Evolutionary conservation across 1,284 basidiomycete genomes (phyloP).

Genomic region (Rhodotorula sp.): DNA sequence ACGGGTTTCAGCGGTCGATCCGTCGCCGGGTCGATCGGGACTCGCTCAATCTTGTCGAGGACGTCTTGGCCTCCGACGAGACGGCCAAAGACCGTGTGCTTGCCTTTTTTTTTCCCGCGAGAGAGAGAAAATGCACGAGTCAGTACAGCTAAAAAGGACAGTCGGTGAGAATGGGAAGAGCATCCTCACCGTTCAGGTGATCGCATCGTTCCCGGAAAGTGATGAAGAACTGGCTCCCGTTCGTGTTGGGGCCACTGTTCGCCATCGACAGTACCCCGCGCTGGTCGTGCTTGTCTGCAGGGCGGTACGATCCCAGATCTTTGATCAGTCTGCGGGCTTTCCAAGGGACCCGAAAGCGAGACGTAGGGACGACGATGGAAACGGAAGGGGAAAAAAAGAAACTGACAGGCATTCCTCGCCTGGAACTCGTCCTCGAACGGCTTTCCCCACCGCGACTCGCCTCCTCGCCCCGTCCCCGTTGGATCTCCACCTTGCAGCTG

Average conservation of each 20-base stretch:
- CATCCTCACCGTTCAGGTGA: slow-evolving; percentile 30
- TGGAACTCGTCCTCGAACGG: slow-evolving; percentile 92
- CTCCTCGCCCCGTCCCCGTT: slow-evolving; percentile 90
- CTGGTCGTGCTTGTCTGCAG: slow-evolving; percentile 54
- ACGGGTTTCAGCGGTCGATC: slow-evolving; percentile 82
- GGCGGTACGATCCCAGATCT: neutral
- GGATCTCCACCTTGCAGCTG: slow-evolving; percentile 42
- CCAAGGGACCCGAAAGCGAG: neutral
- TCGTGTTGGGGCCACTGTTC: slow-evolving; percentile 80
- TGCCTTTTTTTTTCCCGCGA: no score
- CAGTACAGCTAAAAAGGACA: neutral
- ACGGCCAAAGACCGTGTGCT: slow-evolving; percentile 80
- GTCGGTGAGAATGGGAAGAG: no score
- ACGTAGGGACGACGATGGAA: slow-evolving; percentile 22
- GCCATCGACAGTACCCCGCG: slow-evolving; percentile 84
- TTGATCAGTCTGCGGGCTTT: neutral
- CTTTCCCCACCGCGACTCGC: slow-evolving; percentile 90
- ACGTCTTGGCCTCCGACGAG: slow-evolving; percentile 91
- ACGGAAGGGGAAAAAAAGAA: no score
- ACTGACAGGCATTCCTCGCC: slow-evolving; percentile 55
- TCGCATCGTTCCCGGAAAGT: slow-evolving; percentile 60
- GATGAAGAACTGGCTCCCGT: slow-evolving; percentile 71
- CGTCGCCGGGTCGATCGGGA: slow-evolving; percentile 71
- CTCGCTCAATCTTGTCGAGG: slow-evolving; percentile 74
- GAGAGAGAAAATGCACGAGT: neutral